Base-by-base conservation (phyloP, 139 green algal species). In the Tetradesmus lagerheimii region DNA sequence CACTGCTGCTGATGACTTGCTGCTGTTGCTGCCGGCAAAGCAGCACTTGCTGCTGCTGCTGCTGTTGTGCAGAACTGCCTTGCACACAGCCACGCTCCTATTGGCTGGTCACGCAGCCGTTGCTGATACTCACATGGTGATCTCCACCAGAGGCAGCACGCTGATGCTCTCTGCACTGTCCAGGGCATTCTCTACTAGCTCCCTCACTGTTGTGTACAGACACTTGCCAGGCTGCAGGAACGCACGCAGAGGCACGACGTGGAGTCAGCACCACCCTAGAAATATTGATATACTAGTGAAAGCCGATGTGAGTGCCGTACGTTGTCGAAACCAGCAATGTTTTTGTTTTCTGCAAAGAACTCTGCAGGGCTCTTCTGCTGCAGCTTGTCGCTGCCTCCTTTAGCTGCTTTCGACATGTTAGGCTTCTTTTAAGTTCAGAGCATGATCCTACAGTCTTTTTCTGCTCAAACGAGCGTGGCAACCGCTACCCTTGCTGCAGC, bases 311-410 rank as follows among this genome's bases (percentile, higher is more conserved):
- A 23, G 67, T 39, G 20, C 6, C 96, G 66, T 86, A 98, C 97
- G 64, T 99, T 99, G 93, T 99, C 98, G 88, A 99, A 99, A 0
- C 98, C 98, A 29, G 98, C 98, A 39, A 99, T 99, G 92, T 98
- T 99, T 89, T 98, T 99, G 93, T 99, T 99, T 62, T 99, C 98
- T 23, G 97, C 97, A 85, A 99, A 99, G 90, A 99, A 99, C 87
- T 99, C 97, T 16, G 98, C 98, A 14, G 98, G 97, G 66, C 90
- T 96, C 92, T 98, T 98, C 77, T 97, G 95, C 89, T 97, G 89
- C 45, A 99, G 90, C 29, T 85, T 80, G 27, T 96, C 95, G 0
- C 35, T 82, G 66, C 96, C 96, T 11, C 74, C 57, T 12, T 66
- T 79, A 14, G 18, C 66, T n/a, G 64, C 43, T 43, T 91, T 91